Evolutionary conservation across 2,329 filamentous ascomycete species (phyloP), one percentile per base, ranked within the genome.

Genomic region (Capronia americana): DNA sequence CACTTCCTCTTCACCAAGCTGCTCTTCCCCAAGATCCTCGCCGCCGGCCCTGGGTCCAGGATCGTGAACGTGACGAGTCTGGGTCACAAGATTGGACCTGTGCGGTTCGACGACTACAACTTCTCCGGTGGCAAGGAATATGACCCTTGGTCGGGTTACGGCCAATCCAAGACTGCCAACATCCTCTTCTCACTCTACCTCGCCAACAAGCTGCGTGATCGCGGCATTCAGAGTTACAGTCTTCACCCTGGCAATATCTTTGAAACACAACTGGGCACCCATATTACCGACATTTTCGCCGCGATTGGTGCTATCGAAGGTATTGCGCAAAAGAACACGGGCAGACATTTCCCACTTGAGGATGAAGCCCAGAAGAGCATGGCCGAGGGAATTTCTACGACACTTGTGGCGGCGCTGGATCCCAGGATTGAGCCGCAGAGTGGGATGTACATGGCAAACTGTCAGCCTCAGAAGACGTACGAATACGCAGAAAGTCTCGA

Each of bases 121-220:
- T 72, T 72, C 66, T 61, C 54, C 6, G 65, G 65, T 34, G 66
- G 68, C 8, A 63, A 66, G 28, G 60, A 57, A 23, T 81, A 81
- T 65, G 69, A 78, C 34, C 72, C 69, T 20, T 82, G 72, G 78
- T 73, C 75, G 63, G 76, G 79, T 17, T 83, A 83, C 71, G 80
- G 79, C n/a, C 80, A 82, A 71, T 77, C 75, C 71, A 83, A 83
- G 72, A 78, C 82, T 7, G 80, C 78, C 61, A 83, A 83, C 62
- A 74, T 83, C 8, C 48, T 61, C 30, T 79, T 82, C 70, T 70
- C 77, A n/a, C 70, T 80, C 1, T 77, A 75, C 1, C 74, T 83
- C 26, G 79, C 79, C 26, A 68, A 72, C 61, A 68, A 65, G 24
- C 55, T 71, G 8, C 53, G 53, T 7, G 46, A 54, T 23, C 69